A percentile compares a stretch with the other conserved stretches of the same genome.
Conservation (phyloP, 495 filamentous ascomycete species). For the Hyphodiscus hymeniophilus region DNA sequence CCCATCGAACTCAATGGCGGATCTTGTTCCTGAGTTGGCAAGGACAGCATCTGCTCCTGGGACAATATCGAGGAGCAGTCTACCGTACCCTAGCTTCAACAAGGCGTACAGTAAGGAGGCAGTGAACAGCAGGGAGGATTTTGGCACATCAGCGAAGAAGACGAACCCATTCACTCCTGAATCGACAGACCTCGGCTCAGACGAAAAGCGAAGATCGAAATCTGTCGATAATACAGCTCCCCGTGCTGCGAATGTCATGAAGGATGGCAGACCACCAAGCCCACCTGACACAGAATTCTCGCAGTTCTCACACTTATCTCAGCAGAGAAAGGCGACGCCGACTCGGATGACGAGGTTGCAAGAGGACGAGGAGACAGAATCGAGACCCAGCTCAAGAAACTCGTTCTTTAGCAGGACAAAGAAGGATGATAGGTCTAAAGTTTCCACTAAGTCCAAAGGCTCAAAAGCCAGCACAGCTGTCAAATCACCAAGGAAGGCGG, state of each 20-base stretch:
- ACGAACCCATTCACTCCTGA: slow-evolving; percentile 22
- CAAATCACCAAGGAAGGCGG: slow-evolving; percentile 11
- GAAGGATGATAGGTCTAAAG: slow-evolving; percentile 29
- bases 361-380: slow-evolving; percentile 16
- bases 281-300: slow-evolving; percentile 49
- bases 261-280: slow-evolving; percentile 41
- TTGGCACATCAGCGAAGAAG: slow-evolving; percentile 22
- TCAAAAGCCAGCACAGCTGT: slow-evolving; percentile 24
- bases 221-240: slow-evolving; percentile 24
- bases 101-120: slow-evolving; percentile 85
- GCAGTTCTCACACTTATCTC: slow-evolving; percentile 2
- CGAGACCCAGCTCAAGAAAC: slow-evolving; percentile 19
- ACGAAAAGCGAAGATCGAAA: slow-evolving; percentile 15
- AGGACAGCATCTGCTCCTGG: slow-evolving; percentile 28
- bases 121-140: slow-evolving; percentile 53
- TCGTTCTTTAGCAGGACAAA: slow-evolving; percentile 9
- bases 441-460: slow-evolving; percentile 41
- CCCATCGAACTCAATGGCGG: slow-evolving; percentile 19
- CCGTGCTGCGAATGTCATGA: slow-evolving; percentile 10
- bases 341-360: slow-evolving; percentile 16
- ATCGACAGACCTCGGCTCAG: slow-evolving; percentile 21
- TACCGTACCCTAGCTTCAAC: slow-evolving; percentile 80
- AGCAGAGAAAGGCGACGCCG: slow-evolving; percentile 22
- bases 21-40: slow-evolving; percentile 42
- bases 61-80: slow-evolving; percentile 42